Base-by-base conservation (phyloP, 306 rosid species). In the Cyamopsis tetragonoloba region DNA sequence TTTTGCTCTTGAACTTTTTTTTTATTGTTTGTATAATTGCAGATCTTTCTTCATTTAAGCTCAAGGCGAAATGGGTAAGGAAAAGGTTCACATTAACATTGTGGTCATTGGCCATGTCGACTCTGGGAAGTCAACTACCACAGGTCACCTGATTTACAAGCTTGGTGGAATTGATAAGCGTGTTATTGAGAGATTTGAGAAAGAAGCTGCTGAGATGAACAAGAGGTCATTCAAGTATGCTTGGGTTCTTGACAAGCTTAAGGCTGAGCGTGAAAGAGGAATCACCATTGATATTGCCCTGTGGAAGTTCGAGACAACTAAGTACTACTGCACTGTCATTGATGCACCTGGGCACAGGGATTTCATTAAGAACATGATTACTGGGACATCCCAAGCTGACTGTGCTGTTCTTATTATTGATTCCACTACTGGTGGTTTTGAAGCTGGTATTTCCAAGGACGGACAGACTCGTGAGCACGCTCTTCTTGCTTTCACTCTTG, bases 391-490 rank as follows among this genome's bases (percentile, higher is more conserved):
- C 12, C 95, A 90, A 65, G 97, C 97, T 68, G 97, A 88, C 18
- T 91, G 95, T 61, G 97, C 95, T 15, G 95, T 91, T 47, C 97
- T 91, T 14, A 88, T 91, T 24, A 91, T 91, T 3, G 97, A 91
- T 75, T 91, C 97, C 35, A 91, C 97, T 0, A 88, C 97, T 37
- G 97, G 97, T 61, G 97, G 97, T 74, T 91, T 91, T 65, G 95
- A 88, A 70, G 97, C 96, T 49, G 97, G 97, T 41, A 91, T 91
- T 46, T 91, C 97, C 2, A 91, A 91, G 91, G 97, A 91, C 46
- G 97, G 97, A 2, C 97, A 91, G 82, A 91, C 97, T 7, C 97
- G 97, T 80, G 97, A 91, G 30, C 97, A 91, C 24, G 96, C 97
- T 3, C 93, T 91, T 1, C 96, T 91, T 62, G 97, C 97, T 19